Conservation (phyloP, 768 basidiomycete species). For the Auricularia cornea region DNA sequence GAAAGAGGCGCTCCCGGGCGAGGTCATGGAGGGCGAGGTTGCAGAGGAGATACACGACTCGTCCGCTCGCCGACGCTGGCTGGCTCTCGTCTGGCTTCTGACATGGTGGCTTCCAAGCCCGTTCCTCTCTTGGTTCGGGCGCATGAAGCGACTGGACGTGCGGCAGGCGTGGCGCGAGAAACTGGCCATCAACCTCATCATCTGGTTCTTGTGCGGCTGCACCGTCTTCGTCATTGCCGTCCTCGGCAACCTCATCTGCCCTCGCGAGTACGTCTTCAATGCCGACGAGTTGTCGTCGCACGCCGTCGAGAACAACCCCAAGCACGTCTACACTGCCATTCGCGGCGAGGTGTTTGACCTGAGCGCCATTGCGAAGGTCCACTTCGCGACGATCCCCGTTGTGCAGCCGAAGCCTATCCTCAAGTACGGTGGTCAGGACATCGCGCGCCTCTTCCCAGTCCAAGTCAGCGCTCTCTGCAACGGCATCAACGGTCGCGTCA, state of each 20-base stretch:
- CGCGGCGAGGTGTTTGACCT: slow-evolving; percentile 95
- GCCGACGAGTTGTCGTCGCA: slow-evolving; percentile 66
- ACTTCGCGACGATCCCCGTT: slow-evolving; percentile 60
- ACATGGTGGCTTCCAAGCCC: slow-evolving; percentile 88
- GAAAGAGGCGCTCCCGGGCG: slow-evolving; percentile 78
- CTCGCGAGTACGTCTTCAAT: slow-evolving; percentile 87
- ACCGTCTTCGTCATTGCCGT: slow-evolving; percentile 90
- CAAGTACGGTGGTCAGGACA: slow-evolving; percentile 72
- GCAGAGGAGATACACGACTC: slow-evolving; percentile 81
- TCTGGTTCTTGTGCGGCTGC: slow-evolving; percentile 88
- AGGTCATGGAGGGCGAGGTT: slow-evolving; percentile 81
- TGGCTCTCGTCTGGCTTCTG: slow-evolving; percentile 75
- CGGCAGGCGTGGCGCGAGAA: slow-evolving; percentile 98
- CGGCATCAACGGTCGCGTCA: slow-evolving; percentile 71
- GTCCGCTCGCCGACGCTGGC: slow-evolving; percentile 78
- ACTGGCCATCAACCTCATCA: slow-evolving; percentile 86
- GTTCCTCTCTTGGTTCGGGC: slow-evolving; percentile 60
- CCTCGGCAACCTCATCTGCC: slow-evolving; percentile 84
- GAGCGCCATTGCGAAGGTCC: slow-evolving; percentile 53
- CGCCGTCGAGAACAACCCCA: slow-evolving; percentile 51
- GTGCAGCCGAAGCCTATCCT: slow-evolving; percentile 67
- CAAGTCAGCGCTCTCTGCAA: slow-evolving; percentile 94
- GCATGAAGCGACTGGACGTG: slow-evolving; percentile 92
- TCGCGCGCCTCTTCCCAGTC: slow-evolving; percentile 83
- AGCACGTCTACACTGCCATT: slow-evolving; percentile 73